Base-by-base conservation (phyloP, 2,329 filamentous ascomycete species). In the Calonectria pauciramosa region DNA sequence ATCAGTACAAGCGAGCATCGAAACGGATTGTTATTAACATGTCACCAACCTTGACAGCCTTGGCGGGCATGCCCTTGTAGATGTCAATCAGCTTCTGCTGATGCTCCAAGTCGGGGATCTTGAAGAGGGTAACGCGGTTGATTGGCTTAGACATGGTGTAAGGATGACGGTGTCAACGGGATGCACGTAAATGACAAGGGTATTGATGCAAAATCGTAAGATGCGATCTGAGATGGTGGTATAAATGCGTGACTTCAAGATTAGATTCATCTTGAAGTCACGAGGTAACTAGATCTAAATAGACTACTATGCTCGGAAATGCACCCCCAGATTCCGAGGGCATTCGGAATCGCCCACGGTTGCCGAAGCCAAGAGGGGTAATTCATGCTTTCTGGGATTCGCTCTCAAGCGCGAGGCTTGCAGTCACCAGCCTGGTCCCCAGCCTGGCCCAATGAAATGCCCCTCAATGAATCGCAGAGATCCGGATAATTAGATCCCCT, bases 81-180 rank as follows among this genome's bases (percentile, higher is more conserved):
- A 83, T 75, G 0, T 77, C 75, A 1, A 86, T 34, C 10, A 86
- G 69, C 16, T 77, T 82, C 28, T 82, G 71, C 44, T 81, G 82
- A 34, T 85, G 81, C 13, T 82, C 83, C 30, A 78, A 76, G 3
- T 78, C 77, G 30, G 82, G 80, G 8, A 86, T 82, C 73, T 86
- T 86, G 81, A 86, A 86, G 2, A 86, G 80, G 3, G 85, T 86
- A 11, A 86, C 76, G 13, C 72, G 32, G 51, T 68, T 79, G 20
- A 52, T 75, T 20, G 76, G 78, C 1, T 71, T 70, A 1, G 77
- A 78, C 69, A 64, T 77, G 4, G 28, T 73, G 4, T 44, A 73
- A 1, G 34, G 32, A 1, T 79, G n/a, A n/a, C n/a, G n/a, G n/a
- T 73, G 11, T 28, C 30, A 41, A 28, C 11, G 34, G 20, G 38